phyloP scores from a whole-genome alignment of 2,329 filamentous ascomycete species.

The Penicillium glabrum region DNA sequence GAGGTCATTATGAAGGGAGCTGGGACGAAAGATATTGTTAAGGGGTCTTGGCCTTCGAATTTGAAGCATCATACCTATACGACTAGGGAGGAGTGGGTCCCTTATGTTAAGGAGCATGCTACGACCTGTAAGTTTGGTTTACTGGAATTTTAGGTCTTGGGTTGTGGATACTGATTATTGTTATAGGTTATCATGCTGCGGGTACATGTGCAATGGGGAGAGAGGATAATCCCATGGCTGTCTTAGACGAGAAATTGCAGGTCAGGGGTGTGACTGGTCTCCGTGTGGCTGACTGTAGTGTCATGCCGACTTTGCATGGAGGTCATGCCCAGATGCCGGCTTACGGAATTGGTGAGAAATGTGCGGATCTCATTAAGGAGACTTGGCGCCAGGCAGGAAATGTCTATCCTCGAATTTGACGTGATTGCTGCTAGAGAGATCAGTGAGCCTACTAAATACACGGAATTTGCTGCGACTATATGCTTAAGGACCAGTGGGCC shows the following conservation, averaged over 20 bases:
- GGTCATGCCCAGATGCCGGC: slow-evolving; percentile 60
- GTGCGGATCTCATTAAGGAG: slow-evolving; percentile 52
- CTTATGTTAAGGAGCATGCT: slow-evolving; percentile 58
- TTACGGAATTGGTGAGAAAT: slow-evolving; percentile 59
- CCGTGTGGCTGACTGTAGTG: slow-evolving; percentile 55
- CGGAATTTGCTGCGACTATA: not conserved
- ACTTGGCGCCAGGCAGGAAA: slow-evolving; percentile 23
- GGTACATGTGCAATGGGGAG: slow-evolving; percentile 60
- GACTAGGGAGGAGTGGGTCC: slow-evolving; percentile 59
- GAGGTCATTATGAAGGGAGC: slow-evolving; percentile 60
- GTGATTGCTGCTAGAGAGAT: not conserved
- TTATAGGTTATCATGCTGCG: slow-evolving; percentile 54
- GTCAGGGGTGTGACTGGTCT: slow-evolving; percentile 55
- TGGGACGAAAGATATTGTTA: slow-evolving; percentile 60
- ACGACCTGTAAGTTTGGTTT: slow-evolving; percentile 53
- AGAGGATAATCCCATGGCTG: slow-evolving; percentile 48
- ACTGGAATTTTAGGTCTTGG: no score
- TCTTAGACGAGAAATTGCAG: slow-evolving; percentile 55
- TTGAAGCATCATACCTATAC: slow-evolving; percentile 54
- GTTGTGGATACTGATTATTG: not conserved
- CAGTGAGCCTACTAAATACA: no score
- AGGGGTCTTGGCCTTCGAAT: slow-evolving; percentile 59
- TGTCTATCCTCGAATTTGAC: slow-evolving; percentile 17
- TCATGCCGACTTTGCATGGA: slow-evolving; percentile 53
- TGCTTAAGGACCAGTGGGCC: not conserved